Percentiles rank a stretch among this genome's conserved stretches.
phyloP scores from a whole-genome alignment of 2,329 filamentous ascomycete genomes.

The Cladosporium colombiae region DNA sequence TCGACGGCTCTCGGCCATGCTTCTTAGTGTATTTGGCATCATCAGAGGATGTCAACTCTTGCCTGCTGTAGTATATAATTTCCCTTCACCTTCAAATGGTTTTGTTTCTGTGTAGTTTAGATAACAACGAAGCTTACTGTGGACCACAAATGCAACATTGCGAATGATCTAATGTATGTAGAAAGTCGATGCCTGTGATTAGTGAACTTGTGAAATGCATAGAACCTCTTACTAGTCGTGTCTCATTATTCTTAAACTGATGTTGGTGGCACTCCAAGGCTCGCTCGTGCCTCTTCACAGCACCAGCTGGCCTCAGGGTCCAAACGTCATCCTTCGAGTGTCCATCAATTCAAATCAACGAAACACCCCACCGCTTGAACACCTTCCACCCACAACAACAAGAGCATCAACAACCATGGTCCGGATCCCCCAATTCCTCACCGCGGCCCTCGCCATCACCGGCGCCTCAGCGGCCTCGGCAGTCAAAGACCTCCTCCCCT shows the following conservation, averaged over 20 bases:
- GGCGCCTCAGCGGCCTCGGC: conserved; percentile 70
- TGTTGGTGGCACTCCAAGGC: not conserved
- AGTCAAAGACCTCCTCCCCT: conserved; percentile 84
- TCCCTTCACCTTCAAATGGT: not conserved
- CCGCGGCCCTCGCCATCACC: conserved; percentile 49
- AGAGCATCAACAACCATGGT: conserved; percentile 9
- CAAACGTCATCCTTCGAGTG: not conserved
- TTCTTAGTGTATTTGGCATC: not conserved
- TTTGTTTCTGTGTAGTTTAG: not conserved
- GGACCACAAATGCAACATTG: not conserved
- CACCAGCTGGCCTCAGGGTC: conserved; percentile 10
- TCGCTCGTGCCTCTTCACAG: not conserved
- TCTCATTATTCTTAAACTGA: not conserved
- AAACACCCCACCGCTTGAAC: not conserved
- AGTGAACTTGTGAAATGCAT: not conserved
- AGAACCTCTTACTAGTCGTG: not conserved
- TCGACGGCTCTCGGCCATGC: not conserved
- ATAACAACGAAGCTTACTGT: not conserved
- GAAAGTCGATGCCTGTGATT: not conserved
- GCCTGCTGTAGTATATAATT: not conserved
- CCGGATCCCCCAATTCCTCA: conserved; percentile 32
- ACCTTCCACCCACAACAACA: not conserved
- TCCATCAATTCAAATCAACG: not conserved
- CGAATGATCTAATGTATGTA: not conserved
- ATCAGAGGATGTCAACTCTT: not conserved